phyloP scores from a whole-genome alignment of 2,329 filamentous ascomycete species.

The Leptosphaerulina australis region DNA sequence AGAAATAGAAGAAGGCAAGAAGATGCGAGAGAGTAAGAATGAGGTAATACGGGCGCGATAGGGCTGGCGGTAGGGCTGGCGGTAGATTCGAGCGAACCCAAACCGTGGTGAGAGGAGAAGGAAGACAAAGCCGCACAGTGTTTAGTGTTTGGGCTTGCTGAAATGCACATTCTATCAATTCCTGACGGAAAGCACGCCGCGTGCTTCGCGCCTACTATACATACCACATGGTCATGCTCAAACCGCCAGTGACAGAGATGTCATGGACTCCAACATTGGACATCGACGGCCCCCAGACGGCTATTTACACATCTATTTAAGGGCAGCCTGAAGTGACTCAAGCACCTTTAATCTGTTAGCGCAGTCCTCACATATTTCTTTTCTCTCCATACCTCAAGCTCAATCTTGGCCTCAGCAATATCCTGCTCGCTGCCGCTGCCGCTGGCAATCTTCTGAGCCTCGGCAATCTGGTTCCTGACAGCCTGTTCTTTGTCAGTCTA shows the following conservation, averaged over 20 bases:
- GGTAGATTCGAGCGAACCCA: slow-evolving; percentile 26
- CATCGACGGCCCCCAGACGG: slow-evolving; percentile 29
- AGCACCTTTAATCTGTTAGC: slow-evolving; percentile 67
- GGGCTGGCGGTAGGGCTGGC: slow-evolving; percentile 16
- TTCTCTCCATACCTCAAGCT: slow-evolving; percentile 78
- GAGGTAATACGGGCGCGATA: slow-evolving; percentile 3
- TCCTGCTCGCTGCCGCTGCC: slow-evolving; percentile 95
- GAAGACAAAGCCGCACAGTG: slow-evolving; percentile 7
- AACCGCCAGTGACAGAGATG: too few relatives aligned
- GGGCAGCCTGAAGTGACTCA: slow-evolving; percentile 78
- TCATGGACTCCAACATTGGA: too few relatives aligned
- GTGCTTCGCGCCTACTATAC: slow-evolving; percentile 42
- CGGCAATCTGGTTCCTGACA: slow-evolving; percentile 85
- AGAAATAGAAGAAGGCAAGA: slow-evolving; percentile 4
- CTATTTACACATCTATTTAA: slow-evolving; percentile 72
- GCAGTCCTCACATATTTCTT: background rate
- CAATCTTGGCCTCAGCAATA: slow-evolving; percentile 98
- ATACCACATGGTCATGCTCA: slow-evolving; percentile 35
- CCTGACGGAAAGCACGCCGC: slow-evolving; percentile 37
- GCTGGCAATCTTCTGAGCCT: slow-evolving; percentile 92
- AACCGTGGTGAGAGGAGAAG: slow-evolving; percentile 2
- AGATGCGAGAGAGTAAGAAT: slow-evolving; percentile 25
- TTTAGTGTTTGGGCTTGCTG: slow-evolving; percentile 33
- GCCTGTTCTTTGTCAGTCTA: slow-evolving; percentile 55
- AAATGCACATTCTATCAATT: slow-evolving; percentile 46